Evolutionary conservation across 768 basidiomycete genomes (phyloP).

Genomic region (Lentinula edodes): DNA sequence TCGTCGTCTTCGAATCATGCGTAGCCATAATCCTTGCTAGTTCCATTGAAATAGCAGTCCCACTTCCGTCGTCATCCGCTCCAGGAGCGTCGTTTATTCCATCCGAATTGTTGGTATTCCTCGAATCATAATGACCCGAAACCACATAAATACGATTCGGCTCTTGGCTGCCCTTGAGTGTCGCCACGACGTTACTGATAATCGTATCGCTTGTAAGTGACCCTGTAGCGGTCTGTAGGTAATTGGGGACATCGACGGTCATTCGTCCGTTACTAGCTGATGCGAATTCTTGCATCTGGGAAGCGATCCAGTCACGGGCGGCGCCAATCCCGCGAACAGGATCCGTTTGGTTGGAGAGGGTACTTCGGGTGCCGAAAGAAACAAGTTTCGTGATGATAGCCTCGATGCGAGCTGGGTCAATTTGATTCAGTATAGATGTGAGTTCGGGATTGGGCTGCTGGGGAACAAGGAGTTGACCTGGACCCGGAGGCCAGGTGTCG

Average conservation of each 20-base stretch:
- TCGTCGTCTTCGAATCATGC: constrained; percentile 40
- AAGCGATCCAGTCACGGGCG: constrained; percentile 49
- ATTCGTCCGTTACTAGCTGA: constrained; percentile 34
- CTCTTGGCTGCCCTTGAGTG: constrained; percentile 40
- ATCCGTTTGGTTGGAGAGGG: constrained; percentile 47
- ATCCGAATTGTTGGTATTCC: constrained; percentile 26
- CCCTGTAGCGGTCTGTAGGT: constrained; percentile 31
- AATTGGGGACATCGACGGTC: constrained; percentile 40
- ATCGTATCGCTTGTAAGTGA: constrained; percentile 35
- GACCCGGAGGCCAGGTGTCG: constrained; percentile 41
- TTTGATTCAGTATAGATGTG: constrained; percentile 36
- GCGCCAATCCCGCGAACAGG: constrained; percentile 49
- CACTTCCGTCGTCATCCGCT: constrained; percentile 50
- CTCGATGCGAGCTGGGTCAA: constrained; percentile 39
- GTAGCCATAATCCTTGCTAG: constrained; percentile 46
- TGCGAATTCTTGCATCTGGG: constrained; percentile 35
- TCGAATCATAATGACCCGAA: constrained; percentile 52
- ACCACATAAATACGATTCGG: constrained; percentile 48
- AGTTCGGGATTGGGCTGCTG: constrained; percentile 42
- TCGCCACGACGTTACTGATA: constrained; percentile 48
- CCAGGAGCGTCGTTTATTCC: constrained; percentile 39
- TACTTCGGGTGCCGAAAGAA: constrained; percentile 51
- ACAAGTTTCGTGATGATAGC: constrained; percentile 46
- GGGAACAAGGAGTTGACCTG: constrained; percentile 33
- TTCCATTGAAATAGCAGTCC: constrained; percentile 51